Conservation (phyloP, 345 rosid genomes). For the Euclidium syriacum region DNA sequence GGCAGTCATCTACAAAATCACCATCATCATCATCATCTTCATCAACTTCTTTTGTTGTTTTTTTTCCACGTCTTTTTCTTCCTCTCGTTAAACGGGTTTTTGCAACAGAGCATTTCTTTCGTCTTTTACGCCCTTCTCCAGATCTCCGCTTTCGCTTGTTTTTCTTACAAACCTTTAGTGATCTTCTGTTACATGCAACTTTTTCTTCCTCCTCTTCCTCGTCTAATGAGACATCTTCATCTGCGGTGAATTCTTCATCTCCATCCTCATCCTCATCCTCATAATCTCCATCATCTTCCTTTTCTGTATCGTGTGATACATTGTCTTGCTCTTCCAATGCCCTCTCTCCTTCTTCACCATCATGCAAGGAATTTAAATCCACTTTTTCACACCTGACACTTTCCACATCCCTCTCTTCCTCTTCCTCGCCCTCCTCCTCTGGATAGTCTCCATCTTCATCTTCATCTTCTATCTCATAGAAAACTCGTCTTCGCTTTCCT, state of each 20-base stretch:
- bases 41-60: conserved; percentile 43
- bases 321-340: conserved; percentile 28
- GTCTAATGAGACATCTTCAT: conserved; percentile 62
- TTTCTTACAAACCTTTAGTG: conserved; percentile 31
- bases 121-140: conserved; percentile 33
- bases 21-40: conserved; percentile 38
- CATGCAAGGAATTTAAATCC: conserved; percentile 6
- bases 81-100: conserved; percentile 40
- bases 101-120: conserved; percentile 37
- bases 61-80: conserved; percentile 35
- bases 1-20: conserved; percentile 42
- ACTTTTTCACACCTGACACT: neutral
- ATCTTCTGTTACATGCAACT: conserved; percentile 29
- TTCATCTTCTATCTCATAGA: conserved; percentile 27
- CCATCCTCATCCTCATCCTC: conserved; percentile 44
- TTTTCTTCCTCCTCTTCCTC: conserved; percentile 92
- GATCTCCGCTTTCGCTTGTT: conserved; percentile 34
- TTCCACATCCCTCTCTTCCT: conserved; percentile 24
- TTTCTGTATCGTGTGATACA: conserved; percentile 18
- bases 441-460: conserved; percentile 34
- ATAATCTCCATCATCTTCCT: conserved; percentile 43
- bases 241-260: conserved; percentile 58
- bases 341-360: conserved; percentile 23
- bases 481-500: conserved; percentile 29
- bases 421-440: conserved; percentile 25